Evolutionary conservation across 805 yeast genomes (phyloP).

Genomic region (Suhomyces prunicola): DNA sequence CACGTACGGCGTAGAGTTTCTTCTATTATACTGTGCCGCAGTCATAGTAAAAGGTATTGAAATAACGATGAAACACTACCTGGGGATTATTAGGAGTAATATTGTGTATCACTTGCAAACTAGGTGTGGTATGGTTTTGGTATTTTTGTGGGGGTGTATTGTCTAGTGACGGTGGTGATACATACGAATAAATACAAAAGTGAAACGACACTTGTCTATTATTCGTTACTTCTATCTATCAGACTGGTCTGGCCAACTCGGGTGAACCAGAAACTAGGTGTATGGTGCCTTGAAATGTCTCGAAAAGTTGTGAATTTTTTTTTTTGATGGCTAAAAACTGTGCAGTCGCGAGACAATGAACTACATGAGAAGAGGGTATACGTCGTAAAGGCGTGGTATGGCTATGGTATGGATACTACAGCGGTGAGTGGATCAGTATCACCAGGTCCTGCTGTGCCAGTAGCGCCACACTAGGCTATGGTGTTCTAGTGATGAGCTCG

Average conservation of each 20-base stretch:
- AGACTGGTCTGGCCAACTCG: neutral
- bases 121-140: neutral
- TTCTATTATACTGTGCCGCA: constrained; percentile 24
- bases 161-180: neutral
- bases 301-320: neutral
- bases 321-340: neutral
- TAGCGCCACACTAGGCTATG: neutral
- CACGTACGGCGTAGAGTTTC: constrained; percentile 30
- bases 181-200: neutral
- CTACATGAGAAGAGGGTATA: neutral
- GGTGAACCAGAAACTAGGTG: neutral
- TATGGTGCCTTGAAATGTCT: neutral
- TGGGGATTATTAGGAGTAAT: neutral
- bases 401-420: too few species aligned
- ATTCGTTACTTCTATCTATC: neutral
- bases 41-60: neutral
- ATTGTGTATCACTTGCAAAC: neutral
- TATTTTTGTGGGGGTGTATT: neutral
- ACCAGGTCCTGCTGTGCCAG: neutral
- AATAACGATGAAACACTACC: neutral
- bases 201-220: neutral
- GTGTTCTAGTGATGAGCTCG: too few species aligned
- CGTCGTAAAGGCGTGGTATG: too few species aligned
- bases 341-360: neutral
- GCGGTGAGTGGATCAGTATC: too few species aligned